A percentile compares a stretch with the other conserved stretches of the same genome.
These are phyloP conservation scores for Suhomyces coccinellae DNA, from an alignment of 1,139 yeast genomes.

Conservation along the genomic window DNA sequence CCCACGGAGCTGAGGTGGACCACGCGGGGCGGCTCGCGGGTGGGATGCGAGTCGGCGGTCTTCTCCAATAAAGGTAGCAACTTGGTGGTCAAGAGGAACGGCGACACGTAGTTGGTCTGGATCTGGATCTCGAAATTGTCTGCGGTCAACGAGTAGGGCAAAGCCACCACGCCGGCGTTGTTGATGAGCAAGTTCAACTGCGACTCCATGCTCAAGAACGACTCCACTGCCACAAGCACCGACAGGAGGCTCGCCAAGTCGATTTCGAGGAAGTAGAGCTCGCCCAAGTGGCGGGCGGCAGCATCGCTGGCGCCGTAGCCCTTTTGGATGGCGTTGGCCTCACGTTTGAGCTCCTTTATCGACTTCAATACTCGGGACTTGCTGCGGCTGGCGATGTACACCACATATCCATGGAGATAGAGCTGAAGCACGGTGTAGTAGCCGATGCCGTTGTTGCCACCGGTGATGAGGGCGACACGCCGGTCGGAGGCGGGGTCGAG, in stretches of 20 bases:
- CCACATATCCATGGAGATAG: constrained; percentile 43
- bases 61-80: constrained; percentile 55
- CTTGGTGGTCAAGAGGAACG: constrained; percentile 66
- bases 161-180: constrained; percentile 83
- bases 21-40: constrained; percentile 52
- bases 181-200: constrained; percentile 64
- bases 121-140: constrained; percentile 81
- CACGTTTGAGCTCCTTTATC: constrained; percentile 33
- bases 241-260: constrained; percentile 62
- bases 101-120: constrained; percentile 78
- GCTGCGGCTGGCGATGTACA: constrained; percentile 45
- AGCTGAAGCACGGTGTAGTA: constrained; percentile 44
- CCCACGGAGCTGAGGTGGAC: constrained; percentile 71
- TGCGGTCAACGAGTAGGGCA: constrained; percentile 60
- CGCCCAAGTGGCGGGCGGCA: constrained; percentile 47
- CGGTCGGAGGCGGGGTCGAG: constrained; percentile 35
- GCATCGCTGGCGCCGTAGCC: constrained; percentile 4
- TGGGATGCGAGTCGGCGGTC: constrained; percentile 27
- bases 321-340: constrained; percentile 6
- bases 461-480: constrained; percentile 44
- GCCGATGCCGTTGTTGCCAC: constrained; percentile 50
- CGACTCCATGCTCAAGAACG: constrained; percentile 50
- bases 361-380: constrained; percentile 37
- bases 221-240: constrained; percentile 56
- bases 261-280: constrained; percentile 55